Base-by-base conservation (phyloP, 305 asterid genomes). In the Fraxinus latifolia region DNA sequence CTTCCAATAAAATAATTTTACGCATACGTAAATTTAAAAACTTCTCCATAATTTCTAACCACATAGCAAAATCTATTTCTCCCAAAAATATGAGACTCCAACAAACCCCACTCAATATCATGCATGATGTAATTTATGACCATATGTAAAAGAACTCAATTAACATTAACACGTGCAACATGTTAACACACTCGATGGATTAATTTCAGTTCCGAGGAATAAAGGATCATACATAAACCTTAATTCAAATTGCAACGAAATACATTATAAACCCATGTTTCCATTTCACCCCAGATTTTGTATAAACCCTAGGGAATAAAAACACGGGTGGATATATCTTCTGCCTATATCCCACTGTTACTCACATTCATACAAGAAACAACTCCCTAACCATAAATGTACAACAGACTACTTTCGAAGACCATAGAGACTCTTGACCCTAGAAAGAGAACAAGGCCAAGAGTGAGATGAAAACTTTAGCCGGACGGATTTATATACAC, bases 271-370 rank as follows among this genome's bases (percentile, higher is more conserved):
- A 72, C 50, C 80, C 65, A 73, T 89, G 92, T 90, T 88, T 88
- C 74, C 91, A 86, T 47, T 79, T 82, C 91, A 85, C 88, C 90
- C 89, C 86, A 77, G 88, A 60, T 67, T 55, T 19, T 34, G 39
- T 27, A 36, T 3, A 27, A 80, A 14, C 71, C 80, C 44, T 7
- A 36, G 91, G 89, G 88, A 74, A 85, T 65, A 82, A 85, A 89
- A 88, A 89, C 92, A 89, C 74, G 70, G 78, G 58, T 23, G 77
- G 17, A 79, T 12, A 15, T 17, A 67, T 2, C 44, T 34, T 19
- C 37, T 47, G 0, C 50, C 67, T 62, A 39, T 32, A 12, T 17
- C 33, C 60, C 23, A 27, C 29, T 11, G n/a, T 11, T 44, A 44
- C 55, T 44, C 15, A 44, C n/a, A 44, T 11, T 44, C 53, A 31